phyloP scores from a whole-genome alignment of 768 basidiomycete species.

The Tylopilus rubrobrunneus region DNA sequence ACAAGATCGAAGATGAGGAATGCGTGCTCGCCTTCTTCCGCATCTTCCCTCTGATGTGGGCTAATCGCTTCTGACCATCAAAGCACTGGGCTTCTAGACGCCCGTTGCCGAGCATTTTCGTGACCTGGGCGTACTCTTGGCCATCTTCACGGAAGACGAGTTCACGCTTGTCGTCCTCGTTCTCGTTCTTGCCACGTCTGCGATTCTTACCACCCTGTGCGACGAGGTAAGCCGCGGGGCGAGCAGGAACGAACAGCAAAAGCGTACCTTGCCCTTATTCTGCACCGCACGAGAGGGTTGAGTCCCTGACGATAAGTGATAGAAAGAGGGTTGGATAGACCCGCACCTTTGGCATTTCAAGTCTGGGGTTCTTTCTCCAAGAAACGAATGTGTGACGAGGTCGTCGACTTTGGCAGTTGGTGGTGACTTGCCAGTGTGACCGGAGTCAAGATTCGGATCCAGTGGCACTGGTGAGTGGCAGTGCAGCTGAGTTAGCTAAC shows the following conservation, averaged over 20 bases:
- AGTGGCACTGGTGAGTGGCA: neutral
- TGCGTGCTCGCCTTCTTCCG: slow-evolving; percentile 80
- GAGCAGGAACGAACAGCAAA: neutral
- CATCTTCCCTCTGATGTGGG: slow-evolving; percentile 99
- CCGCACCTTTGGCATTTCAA: slow-evolving; percentile 26
- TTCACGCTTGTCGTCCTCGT: slow-evolving; percentile 98
- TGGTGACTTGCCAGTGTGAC: neutral
- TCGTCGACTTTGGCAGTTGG: neutral
- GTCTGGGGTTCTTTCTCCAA: neutral
- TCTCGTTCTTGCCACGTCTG: slow-evolving; percentile 99
- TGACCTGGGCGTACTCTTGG: slow-evolving; percentile 98
- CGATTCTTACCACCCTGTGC: slow-evolving; percentile 96
- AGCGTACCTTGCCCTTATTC: slow-evolving; percentile 29
- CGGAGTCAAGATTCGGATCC: neutral
- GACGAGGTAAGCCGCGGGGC: neutral
- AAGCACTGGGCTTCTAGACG: slow-evolving; percentile 95
- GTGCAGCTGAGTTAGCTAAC: slow-evolving; percentile 1
- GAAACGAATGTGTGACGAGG: neutral
- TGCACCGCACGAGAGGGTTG: slow-evolving; percentile 3
- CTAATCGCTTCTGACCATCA: slow-evolving; percentile 96
- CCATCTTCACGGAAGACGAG: slow-evolving; percentile 98
- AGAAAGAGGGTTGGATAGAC: neutral
- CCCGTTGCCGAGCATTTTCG: slow-evolving; percentile 98
- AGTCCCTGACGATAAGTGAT: neutral
- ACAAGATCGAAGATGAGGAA: neutral